Evolutionary conservation across 768 basidiomycete genomes (phyloP).

Genomic region (Lactifluus pinguis): DNA sequence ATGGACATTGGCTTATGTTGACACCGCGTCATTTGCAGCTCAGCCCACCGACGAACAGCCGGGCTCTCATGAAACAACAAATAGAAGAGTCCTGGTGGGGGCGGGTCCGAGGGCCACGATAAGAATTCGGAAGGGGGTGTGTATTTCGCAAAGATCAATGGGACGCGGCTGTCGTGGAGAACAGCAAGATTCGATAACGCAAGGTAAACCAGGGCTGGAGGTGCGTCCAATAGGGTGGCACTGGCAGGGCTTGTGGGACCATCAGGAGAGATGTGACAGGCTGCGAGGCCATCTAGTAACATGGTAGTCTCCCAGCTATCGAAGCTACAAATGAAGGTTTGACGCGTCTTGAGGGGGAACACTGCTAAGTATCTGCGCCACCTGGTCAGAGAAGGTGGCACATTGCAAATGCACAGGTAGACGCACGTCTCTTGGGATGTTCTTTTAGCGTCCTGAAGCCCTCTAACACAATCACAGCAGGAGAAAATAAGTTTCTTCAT

Average conservation of each 20-base stretch:
- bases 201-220: constrained; percentile 49
- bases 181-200: constrained; percentile 53
- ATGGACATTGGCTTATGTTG: constrained; percentile 36
- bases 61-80: constrained; percentile 44
- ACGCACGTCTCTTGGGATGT: constrained; percentile 67
- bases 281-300: constrained; percentile 40
- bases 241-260: not conserved
- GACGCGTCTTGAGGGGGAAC: constrained; percentile 42
- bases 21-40: constrained; percentile 32
- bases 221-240: constrained; percentile 32
- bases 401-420: not conserved
- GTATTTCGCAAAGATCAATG: constrained; percentile 31
- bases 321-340: constrained; percentile 52
- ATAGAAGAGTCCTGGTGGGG: constrained; percentile 53
- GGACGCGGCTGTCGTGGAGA: constrained; percentile 42
- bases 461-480: constrained; percentile 66
- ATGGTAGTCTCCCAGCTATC: constrained; percentile 55
- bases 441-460: constrained; percentile 54
- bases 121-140: constrained; percentile 31
- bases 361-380: constrained; percentile 62
- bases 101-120: constrained; percentile 48
- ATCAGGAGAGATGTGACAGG: constrained; percentile 23
- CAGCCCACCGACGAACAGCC: constrained; percentile 54
- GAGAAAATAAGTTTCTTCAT: constrained; percentile 45
- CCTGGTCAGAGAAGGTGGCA: not conserved